phyloP scores from a whole-genome alignment of 163 green algal genomes.

The Scenedesmus sp. region DNA sequence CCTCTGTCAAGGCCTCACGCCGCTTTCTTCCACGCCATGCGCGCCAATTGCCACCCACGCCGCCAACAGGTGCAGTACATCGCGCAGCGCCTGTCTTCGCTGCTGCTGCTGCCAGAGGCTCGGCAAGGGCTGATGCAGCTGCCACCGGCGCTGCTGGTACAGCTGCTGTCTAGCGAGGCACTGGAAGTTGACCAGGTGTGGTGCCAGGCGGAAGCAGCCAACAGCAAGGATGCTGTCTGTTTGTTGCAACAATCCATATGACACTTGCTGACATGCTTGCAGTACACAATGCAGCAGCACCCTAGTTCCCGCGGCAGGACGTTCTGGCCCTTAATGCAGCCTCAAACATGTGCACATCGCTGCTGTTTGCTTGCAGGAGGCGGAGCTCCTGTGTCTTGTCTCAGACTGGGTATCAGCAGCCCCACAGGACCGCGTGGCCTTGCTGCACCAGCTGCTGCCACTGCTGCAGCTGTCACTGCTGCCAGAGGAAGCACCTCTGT shows the following conservation, averaged over 20 bases:
- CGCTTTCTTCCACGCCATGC: not conserved
- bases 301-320: no score
- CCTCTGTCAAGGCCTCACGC: not conserved
- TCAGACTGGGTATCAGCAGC: slow-evolving; percentile 46
- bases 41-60: not conserved
- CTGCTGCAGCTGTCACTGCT: slow-evolving; percentile 37
- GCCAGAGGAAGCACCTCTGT: slow-evolving; percentile 29
- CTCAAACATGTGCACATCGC: no score
- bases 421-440: not conserved
- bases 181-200: slow-evolving; percentile 56
- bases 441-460: slow-evolving; percentile 58
- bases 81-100: slow-evolving; percentile 12
- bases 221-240: no score
- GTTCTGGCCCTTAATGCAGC: no score
- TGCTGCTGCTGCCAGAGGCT: slow-evolving; percentile 45
- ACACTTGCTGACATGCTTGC: no score
- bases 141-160: slow-evolving; percentile 51
- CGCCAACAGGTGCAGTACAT: slow-evolving; percentile 40
- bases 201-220: no score
- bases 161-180: slow-evolving; percentile 58
- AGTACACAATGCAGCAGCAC: no score
- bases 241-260: no score
- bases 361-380: slow-evolving; percentile 31
- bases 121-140: slow-evolving; percentile 44
- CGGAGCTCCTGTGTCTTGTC: slow-evolving; percentile 41